Evolutionary conservation across 2,329 filamentous ascomycete species (phyloP), one percentile per base, ranked within the genome.

Genomic region (Claviceps digitariae): DNA sequence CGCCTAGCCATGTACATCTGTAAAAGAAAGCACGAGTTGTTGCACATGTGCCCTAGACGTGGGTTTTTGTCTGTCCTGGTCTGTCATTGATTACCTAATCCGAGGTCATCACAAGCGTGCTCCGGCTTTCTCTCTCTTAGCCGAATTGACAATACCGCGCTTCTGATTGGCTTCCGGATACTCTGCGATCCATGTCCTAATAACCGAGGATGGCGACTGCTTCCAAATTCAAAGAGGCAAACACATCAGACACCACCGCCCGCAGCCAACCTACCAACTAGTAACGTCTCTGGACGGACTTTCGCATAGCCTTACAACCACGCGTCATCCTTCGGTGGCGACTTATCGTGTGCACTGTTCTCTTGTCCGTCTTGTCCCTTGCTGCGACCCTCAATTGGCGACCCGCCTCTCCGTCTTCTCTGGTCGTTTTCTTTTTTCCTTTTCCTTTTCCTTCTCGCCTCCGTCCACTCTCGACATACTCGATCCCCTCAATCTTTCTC

Each of bases 101-200:
- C 36, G 48, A 45, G 21, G 43, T 15, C 34, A 13, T 51, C 49
- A 52, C 48, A 44, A 51, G 45, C 49, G 23, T 50, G 20, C 21
- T 57, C 64, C 63, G 61, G 60, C 57, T 62, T 58, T 60, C 57
- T 59, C 60, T 57, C 56, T 57, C 56, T 54, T 59, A 63, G 62
- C 62, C 61, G 62, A 65, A 60, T 63, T 66, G 57, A 62, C 57
- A 66, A 66, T 64, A 56, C 34, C 52, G 20, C 43, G 46, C 15
- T 49, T 43, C 53, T 58, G 55, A 58, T 58, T 58, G 56, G 56
- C 31, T 41, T 15, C 23, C 52, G 52, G 52, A 51, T 36, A 50
- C 46, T 48, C n/a, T 52, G 20, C 44, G 38, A 45, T 49, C 36
- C 50, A 51, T 44, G 38, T 51, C 41, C 55, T 43, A 55, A 53